phyloP scores from a whole-genome alignment of 768 basidiomycete species.

The Russula earlei region DNA sequence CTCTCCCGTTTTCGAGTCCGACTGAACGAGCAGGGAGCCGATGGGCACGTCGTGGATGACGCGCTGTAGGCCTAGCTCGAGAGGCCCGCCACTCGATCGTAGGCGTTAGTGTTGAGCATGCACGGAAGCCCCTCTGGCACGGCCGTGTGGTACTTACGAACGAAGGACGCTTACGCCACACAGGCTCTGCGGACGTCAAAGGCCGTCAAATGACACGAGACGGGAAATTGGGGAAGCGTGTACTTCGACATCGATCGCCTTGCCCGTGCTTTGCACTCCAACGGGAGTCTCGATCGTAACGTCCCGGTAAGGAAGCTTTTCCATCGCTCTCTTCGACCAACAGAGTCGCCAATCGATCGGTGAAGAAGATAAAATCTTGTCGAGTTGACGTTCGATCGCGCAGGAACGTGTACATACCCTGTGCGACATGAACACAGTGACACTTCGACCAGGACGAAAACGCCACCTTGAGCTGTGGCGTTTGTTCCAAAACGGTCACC shows the following conservation, averaged over 20 bases:
- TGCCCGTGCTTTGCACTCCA: slow-evolving; percentile 46
- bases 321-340: slow-evolving; percentile 79
- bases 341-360: slow-evolving; percentile 76
- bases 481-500: slow-evolving; percentile 62
- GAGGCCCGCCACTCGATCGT: slow-evolving; percentile 68
- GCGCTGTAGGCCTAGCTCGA: slow-evolving; percentile 84
- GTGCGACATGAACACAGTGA: not conserved
- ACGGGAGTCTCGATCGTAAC: slow-evolving; percentile 62
- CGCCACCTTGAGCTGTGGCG: slow-evolving; percentile 68
- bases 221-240: slow-evolving; percentile 1
- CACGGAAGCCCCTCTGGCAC: not conserved
- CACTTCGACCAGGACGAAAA: not conserved
- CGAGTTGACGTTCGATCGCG: slow-evolving; percentile 59
- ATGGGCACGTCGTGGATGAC: slow-evolving; percentile 80
- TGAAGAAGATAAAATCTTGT: slow-evolving; percentile 91
- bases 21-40: slow-evolving; percentile 87
- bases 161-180: slow-evolving; percentile 88
- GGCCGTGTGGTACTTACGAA: slow-evolving; percentile 44
- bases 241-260: slow-evolving; percentile 53
- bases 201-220: not conserved
- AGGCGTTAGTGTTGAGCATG: not conserved
- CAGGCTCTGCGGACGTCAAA: slow-evolving; percentile 38
- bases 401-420: slow-evolving; percentile 88
- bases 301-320: slow-evolving; percentile 62
- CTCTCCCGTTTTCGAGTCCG: slow-evolving; percentile 76